A percentile compares a stretch with the other conserved stretches of the same genome.
These are phyloP conservation scores for Paramecium caudatum DNA, from an alignment of 73 alveolate genomes.

Conservation along the genomic window DNA sequence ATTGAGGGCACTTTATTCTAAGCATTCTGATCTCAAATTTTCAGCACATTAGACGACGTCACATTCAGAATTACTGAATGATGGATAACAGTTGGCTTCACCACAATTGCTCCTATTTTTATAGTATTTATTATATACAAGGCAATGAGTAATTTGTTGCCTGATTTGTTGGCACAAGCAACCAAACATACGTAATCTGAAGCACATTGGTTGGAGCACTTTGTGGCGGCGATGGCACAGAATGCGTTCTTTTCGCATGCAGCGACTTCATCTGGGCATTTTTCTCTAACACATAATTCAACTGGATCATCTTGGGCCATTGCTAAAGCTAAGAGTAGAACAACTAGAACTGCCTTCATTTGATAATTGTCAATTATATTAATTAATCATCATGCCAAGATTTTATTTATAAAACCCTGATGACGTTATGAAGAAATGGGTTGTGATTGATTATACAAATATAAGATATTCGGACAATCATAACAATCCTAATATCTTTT, in stretches of 20 bases:
- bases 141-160: not conserved
- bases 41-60: slow-evolving; percentile 39
- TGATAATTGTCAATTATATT: not conserved
- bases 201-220: slow-evolving; percentile 7
- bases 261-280: slow-evolving; percentile 66
- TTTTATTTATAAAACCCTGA: slow-evolving; percentile 25
- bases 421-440: slow-evolving; percentile 35
- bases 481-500: not conserved
- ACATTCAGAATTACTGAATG: slow-evolving; percentile 17
- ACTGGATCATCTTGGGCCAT: slow-evolving; percentile 37
- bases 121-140: not conserved
- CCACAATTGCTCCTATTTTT: slow-evolving; percentile 26
- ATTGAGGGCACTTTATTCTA: not conserved
- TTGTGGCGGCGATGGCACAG: slow-evolving; percentile 44
- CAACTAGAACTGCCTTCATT: slow-evolving; percentile 23
- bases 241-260: slow-evolving; percentile 54
- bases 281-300: slow-evolving; percentile 47
- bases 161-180: slow-evolving; percentile 54
- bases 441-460: not conserved
- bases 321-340: slow-evolving; percentile 34
- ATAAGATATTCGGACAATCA: not conserved
- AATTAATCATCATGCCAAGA: not conserved
- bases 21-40: not conserved
- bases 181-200: not conserved
- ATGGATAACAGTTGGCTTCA: slow-evolving; percentile 17